Evolutionary conservation across 2,329 filamentous ascomycete species (phyloP).

Genomic region (Verticillium dahliae): DNA sequence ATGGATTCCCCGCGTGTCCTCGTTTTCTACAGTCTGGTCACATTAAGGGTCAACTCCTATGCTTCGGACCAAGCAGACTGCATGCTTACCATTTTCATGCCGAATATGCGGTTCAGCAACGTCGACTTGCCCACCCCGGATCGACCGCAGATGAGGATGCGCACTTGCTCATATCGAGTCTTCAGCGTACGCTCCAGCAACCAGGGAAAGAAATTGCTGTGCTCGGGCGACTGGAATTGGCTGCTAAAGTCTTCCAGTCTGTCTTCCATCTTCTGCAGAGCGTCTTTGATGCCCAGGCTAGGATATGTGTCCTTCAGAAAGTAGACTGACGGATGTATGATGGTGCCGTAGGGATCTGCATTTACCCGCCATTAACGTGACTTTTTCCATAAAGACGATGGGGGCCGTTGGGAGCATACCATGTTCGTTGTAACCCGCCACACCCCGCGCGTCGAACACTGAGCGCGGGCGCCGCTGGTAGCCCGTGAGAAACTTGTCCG

Average conservation of each 20-base stretch:
- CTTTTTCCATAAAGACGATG: background rate
- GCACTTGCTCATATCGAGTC: background rate
- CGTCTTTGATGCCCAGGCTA: background rate
- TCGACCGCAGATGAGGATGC: slow-evolving; percentile 19
- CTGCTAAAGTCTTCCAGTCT: background rate
- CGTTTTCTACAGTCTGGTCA: slow-evolving; percentile 15
- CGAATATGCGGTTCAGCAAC: slow-evolving; percentile 19
- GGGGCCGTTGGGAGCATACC: background rate
- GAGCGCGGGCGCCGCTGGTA: background rate
- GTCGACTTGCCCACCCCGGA: slow-evolving; percentile 20
- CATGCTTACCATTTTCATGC: slow-evolving; percentile 9
- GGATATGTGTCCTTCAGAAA: slow-evolving; percentile 7
- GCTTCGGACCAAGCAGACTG: background rate
- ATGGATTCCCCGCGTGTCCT: slow-evolving; percentile 15
- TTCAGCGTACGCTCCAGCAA: background rate
- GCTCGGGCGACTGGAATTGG: background rate
- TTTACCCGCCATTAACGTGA: background rate
- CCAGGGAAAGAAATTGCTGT: background rate
- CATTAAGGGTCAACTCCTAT: background rate
- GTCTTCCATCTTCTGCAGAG: background rate
- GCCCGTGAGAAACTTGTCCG: background rate
- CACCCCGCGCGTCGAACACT: background rate
- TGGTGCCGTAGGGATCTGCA: slow-evolving; percentile 2
- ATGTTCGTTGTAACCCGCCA: background rate
- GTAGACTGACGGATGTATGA: slow-evolving; percentile 8